Percentiles rank a stretch among this genome's conserved stretches.
phyloP scores from a whole-genome alignment of 139 green algal genomes.

The Microglena sp. region DNA sequence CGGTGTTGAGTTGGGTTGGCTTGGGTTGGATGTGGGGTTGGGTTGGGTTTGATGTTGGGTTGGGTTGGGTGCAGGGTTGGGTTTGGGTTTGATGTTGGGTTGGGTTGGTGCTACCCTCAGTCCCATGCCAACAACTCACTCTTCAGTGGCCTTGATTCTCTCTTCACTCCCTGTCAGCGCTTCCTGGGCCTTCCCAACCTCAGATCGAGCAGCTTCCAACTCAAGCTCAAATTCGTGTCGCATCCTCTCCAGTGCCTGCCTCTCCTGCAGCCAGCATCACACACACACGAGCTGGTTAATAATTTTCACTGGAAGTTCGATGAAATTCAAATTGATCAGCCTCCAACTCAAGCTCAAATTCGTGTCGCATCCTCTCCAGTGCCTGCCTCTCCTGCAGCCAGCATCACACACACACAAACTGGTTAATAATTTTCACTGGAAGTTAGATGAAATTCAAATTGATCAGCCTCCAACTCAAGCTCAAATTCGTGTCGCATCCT shows the following conservation, averaged over 20 bases:
- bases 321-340: slow-evolving; percentile 43
- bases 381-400: slow-evolving; percentile 40
- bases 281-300: not conserved
- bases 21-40: too few relatives aligned
- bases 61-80: too few relatives aligned
- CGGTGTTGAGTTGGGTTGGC: too few relatives aligned
- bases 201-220: slow-evolving; percentile 41
- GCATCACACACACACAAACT: not conserved
- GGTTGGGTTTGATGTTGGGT: too few relatives aligned
- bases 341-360: slow-evolving; percentile 59
- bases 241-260: slow-evolving; percentile 49
- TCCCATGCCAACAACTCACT: too few relatives aligned
- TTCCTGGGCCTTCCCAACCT: slow-evolving; percentile 56
- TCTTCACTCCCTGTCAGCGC: slow-evolving; percentile 47
- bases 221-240: slow-evolving; percentile 54
- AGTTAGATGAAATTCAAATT: slow-evolving; percentile 39
- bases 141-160: slow-evolving; percentile 37
- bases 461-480: slow-evolving; percentile 44
- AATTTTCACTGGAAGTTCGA: not conserved
- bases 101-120: too few relatives aligned
- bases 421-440: not conserved
- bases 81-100: too few relatives aligned
- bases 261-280: slow-evolving; percentile 29
- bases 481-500: slow-evolving; percentile 57
- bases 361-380: slow-evolving; percentile 50